A percentile compares a stretch with the other conserved stretches of the same genome.
These are phyloP conservation scores for Eucalyptus tenuipes DNA, from an alignment of 345 rosid species.

Conservation along the genomic window DNA sequence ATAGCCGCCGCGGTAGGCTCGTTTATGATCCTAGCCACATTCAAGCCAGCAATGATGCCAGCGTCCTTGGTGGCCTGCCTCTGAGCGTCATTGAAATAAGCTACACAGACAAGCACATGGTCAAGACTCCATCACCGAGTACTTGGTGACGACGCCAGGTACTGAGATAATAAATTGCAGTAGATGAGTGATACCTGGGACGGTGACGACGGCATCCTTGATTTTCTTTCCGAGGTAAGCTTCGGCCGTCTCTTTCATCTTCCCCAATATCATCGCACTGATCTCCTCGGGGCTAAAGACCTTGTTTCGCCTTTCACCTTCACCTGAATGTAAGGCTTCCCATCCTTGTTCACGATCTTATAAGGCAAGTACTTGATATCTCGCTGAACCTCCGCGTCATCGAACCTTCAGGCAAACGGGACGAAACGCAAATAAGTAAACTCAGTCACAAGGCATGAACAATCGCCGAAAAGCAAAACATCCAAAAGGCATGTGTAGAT, in stretches of 20 bases:
- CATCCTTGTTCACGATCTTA: conserved; percentile 25
- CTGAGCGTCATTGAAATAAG: conserved; percentile 97
- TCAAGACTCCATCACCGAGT: neutral
- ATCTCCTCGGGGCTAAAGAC: conserved; percentile 60
- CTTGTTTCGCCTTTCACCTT: conserved; percentile 36
- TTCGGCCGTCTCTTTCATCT: conserved; percentile 61
- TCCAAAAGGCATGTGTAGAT: neutral
- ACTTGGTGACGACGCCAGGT: neutral
- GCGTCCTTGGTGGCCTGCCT: conserved; percentile 99
- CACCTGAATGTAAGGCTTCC: conserved; percentile 21
- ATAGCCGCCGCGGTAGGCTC: conserved; percentile 99
- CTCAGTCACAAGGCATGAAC: neutral
- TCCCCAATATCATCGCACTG: conserved; percentile 41
- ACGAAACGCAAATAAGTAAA: neutral
- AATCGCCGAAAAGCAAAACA: neutral
- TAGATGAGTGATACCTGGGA: conserved; percentile 14
- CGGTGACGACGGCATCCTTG: conserved; percentile 45
- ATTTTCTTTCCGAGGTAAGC: conserved; percentile 38
- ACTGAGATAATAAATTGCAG: neutral
- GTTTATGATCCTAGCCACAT: conserved; percentile 92
- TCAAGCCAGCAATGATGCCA: conserved; percentile 83
- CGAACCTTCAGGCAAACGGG: conserved; percentile 1
- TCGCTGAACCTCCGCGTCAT: conserved; percentile 40
- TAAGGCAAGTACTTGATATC: conserved; percentile 47
- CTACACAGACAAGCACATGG: conserved; percentile 35